Evolutionary conservation across 108 stramenopile species (phyloP).

Genomic region (Cyclotella cryptica): DNA sequence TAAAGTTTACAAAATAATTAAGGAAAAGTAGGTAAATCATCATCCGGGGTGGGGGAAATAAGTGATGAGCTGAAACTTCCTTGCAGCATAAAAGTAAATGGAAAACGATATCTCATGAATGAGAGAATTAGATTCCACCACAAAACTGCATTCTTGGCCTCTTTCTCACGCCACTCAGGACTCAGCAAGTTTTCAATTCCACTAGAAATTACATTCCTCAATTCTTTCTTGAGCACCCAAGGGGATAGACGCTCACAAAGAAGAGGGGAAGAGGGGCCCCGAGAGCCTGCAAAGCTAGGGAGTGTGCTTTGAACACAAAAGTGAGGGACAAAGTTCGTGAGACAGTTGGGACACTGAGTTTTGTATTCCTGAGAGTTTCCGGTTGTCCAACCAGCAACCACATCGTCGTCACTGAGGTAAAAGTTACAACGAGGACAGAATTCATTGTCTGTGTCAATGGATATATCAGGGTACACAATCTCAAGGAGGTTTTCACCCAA

Average conservation of each 20-base stretch:
- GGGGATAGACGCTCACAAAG: conserved; percentile 85
- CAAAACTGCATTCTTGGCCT: conserved; percentile 80
- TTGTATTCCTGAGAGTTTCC: conserved; percentile 85
- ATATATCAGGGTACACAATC: conserved; percentile 80
- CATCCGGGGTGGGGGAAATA: conserved; percentile 81
- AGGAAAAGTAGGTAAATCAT: too few species aligned
- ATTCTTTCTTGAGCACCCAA: conserved; percentile 89
- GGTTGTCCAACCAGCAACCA: conserved; percentile 78
- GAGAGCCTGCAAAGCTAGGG: conserved; percentile 73
- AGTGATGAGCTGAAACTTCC: conserved; percentile 81
- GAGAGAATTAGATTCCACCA: conserved; percentile 90
- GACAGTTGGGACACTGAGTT: conserved; percentile 77
- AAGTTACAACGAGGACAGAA: conserved; percentile 83
- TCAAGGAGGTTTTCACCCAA: conserved; percentile 86
- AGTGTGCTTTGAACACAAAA: conserved; percentile 84
- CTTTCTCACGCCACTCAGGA: conserved; percentile 76
- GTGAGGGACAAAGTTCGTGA: conserved; percentile 80
- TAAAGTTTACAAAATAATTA: too few species aligned
- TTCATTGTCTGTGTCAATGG: conserved; percentile 84
- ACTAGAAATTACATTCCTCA: conserved; percentile 75
- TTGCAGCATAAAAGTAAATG: conserved; percentile 81
- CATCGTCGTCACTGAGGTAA: conserved; percentile 77
- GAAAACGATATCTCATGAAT: conserved; percentile 84
- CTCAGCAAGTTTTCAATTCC: conserved; percentile 77
- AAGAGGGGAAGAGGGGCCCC: conserved; percentile 77